Evolutionary conservation across 1,284 basidiomycete genomes (phyloP).

Genomic region (Rhodotorula sp.): DNA sequence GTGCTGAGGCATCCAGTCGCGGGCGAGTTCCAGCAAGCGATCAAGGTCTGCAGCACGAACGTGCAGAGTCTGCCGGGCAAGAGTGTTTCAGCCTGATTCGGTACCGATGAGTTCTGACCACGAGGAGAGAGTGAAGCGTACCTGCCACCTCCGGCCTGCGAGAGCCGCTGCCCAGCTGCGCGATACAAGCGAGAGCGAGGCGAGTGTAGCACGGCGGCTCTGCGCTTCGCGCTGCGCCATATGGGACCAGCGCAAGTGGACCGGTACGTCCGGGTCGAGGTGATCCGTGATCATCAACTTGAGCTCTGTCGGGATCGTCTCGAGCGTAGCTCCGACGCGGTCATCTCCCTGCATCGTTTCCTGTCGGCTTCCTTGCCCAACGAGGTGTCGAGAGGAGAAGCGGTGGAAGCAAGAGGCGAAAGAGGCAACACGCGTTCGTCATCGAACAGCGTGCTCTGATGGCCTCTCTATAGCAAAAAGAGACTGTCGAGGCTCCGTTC

Average conservation of each 20-base stretch:
- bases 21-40: neutral
- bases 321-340: too few relatives aligned
- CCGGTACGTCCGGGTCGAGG: too few relatives aligned
- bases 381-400: too few relatives aligned
- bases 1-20: conserved; percentile 1
- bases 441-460: too few relatives aligned
- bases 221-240: neutral
- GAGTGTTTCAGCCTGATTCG: neutral
- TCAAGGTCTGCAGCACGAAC: neutral
- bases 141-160: neutral
- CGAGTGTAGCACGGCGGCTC: neutral
- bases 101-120: neutral
- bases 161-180: neutral
- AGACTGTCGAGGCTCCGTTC: too few relatives aligned
- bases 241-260: neutral
- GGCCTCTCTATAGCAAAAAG: too few relatives aligned
- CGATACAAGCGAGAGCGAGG: neutral
- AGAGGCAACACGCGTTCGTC: too few relatives aligned
- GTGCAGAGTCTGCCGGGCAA: neutral
- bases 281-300: too few relatives aligned
- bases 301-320: too few relatives aligned
- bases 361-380: too few relatives aligned
- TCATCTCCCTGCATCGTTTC: too few relatives aligned
- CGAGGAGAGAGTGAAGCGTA: neutral
- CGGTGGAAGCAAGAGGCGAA: too few relatives aligned